Percentiles rank a stretch among this genome's conserved stretches.
These are phyloP conservation scores for Nakazawaea peltata DNA, from an alignment of 805 yeast species.

Conservation along the genomic window DNA sequence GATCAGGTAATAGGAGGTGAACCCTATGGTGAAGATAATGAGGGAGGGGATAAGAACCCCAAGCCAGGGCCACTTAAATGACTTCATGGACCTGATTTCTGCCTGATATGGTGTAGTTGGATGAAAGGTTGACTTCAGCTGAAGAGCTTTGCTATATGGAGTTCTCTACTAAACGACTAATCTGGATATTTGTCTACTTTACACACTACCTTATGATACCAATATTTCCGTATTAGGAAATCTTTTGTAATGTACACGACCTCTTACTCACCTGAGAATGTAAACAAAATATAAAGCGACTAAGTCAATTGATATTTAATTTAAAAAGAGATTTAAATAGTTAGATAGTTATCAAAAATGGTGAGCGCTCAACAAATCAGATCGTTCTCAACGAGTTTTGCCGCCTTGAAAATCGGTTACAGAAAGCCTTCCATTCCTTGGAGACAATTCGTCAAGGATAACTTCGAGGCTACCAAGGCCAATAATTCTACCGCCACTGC, in stretches of 20 bases:
- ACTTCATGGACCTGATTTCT: slow-evolving; percentile 13
- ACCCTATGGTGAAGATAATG: slow-evolving; percentile 52
- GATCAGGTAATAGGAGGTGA: slow-evolving; percentile 53
- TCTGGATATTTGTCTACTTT: too few relatives aligned
- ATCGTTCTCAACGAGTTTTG: slow-evolving; percentile 1
- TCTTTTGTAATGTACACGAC: too few relatives aligned
- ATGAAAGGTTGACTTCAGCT: too few relatives aligned
- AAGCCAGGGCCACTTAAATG: slow-evolving; percentile 39
- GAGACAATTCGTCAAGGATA: not conserved
- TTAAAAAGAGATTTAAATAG: too few relatives aligned
- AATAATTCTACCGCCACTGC: not conserved
- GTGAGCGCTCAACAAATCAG: slow-evolving; percentile 1
- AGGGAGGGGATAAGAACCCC: slow-evolving; percentile 57
- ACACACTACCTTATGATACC: too few relatives aligned
- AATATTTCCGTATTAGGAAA: too few relatives aligned
- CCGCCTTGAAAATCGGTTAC: slow-evolving; percentile 3
- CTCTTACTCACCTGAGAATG: too few relatives aligned
- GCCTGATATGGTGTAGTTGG: not conserved
- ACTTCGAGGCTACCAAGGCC: not conserved
- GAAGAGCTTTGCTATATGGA: too few relatives aligned
- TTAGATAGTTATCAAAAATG: too few relatives aligned
- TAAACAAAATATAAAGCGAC: too few relatives aligned
- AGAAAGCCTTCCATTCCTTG: slow-evolving; percentile 1
- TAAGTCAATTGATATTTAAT: too few relatives aligned
- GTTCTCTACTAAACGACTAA: too few relatives aligned